These are phyloP conservation scores for Lactarius evosmus DNA, from an alignment of 768 basidiomycete genomes.

Conservation along the genomic window DNA sequence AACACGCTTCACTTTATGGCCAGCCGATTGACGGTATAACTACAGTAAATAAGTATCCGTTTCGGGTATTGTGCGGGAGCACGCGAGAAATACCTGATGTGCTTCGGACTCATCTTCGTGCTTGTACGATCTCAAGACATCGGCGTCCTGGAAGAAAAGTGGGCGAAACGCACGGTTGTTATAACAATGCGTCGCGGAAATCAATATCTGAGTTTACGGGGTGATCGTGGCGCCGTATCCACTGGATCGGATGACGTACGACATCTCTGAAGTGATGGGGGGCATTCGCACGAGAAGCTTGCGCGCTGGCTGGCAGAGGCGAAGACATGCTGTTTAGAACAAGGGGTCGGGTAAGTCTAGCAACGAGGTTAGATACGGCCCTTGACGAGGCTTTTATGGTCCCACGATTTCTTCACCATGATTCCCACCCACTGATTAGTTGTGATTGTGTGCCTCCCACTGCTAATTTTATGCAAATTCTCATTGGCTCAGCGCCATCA, in stretches of 20 bases:
- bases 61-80: neutral
- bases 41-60: conserved; percentile 32
- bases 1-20: conserved; percentile 57
- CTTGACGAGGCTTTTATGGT: neutral
- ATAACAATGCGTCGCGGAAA: conserved; percentile 33
- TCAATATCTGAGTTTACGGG: conserved; percentile 17
- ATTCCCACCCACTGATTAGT: neutral
- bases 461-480: conserved; percentile 9
- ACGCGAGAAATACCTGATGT: conserved; percentile 55
- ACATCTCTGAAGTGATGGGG: conserved; percentile 41
- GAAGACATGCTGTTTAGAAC: conserved; percentile 29
- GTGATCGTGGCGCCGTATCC: conserved; percentile 18
- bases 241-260: conserved; percentile 34
- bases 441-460: neutral
- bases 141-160: conserved; percentile 56
- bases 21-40: conserved; percentile 73
- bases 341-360: neutral
- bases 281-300: conserved; percentile 28
- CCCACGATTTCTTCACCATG: neutral
- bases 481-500: conserved; percentile 6
- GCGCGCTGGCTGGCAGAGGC: conserved; percentile 14
- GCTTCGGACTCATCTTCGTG: conserved; percentile 87
- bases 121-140: conserved; percentile 62
- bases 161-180: conserved; percentile 26
- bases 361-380: neutral